A percentile compares a stretch with the other conserved stretches of the same genome.
These are phyloP conservation scores for Solidago caesia DNA, from an alignment of 129 eudicot species.

Conservation along the genomic window DNA sequence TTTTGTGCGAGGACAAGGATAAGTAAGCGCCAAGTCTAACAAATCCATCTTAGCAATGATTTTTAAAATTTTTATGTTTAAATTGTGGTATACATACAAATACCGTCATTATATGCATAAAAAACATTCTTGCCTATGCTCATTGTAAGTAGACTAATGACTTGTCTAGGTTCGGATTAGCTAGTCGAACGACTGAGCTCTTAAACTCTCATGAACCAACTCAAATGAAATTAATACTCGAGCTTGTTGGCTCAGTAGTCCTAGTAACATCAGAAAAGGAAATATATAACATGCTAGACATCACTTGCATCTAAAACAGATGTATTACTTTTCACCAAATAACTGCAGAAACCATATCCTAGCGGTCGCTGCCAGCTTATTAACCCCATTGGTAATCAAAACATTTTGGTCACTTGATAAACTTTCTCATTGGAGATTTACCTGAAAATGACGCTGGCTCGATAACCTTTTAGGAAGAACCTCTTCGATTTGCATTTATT, in stretches of 20 bases:
- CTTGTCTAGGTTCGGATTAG: too few relatives aligned
- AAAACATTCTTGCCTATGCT: too few relatives aligned
- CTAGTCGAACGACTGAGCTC: too few relatives aligned
- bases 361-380: not conserved
- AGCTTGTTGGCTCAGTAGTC: not conserved
- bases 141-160: too few relatives aligned
- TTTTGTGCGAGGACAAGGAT: too few relatives aligned
- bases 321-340: not conserved
- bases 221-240: not conserved
- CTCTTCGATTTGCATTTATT: too few relatives aligned
- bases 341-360: not conserved
- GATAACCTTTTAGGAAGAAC: not conserved
- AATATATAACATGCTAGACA: not conserved
- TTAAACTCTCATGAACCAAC: too few relatives aligned
- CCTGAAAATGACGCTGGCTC: not conserved
- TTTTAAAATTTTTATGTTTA: too few relatives aligned
- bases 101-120: too few relatives aligned
- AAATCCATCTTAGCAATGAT: too few relatives aligned
- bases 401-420: not conserved
- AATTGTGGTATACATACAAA: too few relatives aligned
- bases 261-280: not conserved
- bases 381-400: not conserved
- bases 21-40: too few relatives aligned
- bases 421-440: not conserved
- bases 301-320: not conserved